phyloP scores from a whole-genome alignment of 2,329 filamentous ascomycete genomes.

The Lachnellula arida region DNA sequence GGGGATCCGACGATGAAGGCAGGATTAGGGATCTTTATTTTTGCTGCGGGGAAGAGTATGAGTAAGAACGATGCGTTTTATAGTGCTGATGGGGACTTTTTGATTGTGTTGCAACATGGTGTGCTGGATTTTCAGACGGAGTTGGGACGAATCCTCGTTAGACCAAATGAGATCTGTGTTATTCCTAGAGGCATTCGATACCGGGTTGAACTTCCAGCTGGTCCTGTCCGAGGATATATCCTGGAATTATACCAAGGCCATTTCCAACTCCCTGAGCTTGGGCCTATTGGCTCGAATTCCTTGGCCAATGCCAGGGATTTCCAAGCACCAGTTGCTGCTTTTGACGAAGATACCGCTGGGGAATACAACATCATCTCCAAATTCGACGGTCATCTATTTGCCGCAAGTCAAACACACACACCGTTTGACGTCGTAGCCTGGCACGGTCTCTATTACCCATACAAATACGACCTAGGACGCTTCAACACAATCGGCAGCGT shows the following conservation, averaged over 20 bases:
- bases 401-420: slow-evolving; percentile 61
- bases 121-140: slow-evolving; percentile 73
- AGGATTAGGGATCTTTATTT: slow-evolving; percentile 76
- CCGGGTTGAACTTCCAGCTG: slow-evolving; percentile 60
- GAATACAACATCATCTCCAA: slow-evolving; percentile 54
- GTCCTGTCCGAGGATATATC: slow-evolving; percentile 66
- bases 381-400: slow-evolving; percentile 64
- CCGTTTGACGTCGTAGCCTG: slow-evolving; percentile 77
- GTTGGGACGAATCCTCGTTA: slow-evolving; percentile 67
- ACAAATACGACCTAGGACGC: slow-evolving; percentile 75
- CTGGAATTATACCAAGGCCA: slow-evolving; percentile 71
- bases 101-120: slow-evolving; percentile 73
- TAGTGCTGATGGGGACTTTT: slow-evolving; percentile 74
- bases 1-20: slow-evolving; percentile 76
- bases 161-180: slow-evolving; percentile 73
- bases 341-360: slow-evolving; percentile 51
- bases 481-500: slow-evolving; percentile 72
- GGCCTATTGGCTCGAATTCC: slow-evolving; percentile 68
- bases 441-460: slow-evolving; percentile 77
- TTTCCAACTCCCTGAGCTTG: slow-evolving; percentile 66
- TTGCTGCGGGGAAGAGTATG: slow-evolving; percentile 77
- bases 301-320: slow-evolving; percentile 75
- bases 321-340: slow-evolving; percentile 64
- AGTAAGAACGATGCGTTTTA: slow-evolving; percentile 70
- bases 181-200: slow-evolving; percentile 72